Evolutionary conservation across 768 basidiomycete species (phyloP), one percentile per base, ranked within the genome.

Genomic region (Russula earlei): DNA sequence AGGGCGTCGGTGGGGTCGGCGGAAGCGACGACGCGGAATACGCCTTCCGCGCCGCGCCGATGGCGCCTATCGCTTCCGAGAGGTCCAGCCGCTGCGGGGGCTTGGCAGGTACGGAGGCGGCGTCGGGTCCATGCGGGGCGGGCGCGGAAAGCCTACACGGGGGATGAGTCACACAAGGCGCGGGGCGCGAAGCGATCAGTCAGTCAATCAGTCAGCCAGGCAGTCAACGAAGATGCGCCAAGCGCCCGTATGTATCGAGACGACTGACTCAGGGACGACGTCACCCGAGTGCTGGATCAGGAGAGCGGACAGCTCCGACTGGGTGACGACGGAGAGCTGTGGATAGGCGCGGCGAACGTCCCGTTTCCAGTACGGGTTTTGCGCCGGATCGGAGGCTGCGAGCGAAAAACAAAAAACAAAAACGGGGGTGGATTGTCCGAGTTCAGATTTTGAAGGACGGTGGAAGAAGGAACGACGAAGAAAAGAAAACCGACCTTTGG

Each of bases 341-440:
- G 93, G 91, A 70, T 93, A 96, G 34, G 83, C 82, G 49, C 93
- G 83, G 55, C 92, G 84, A 64, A 94, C 88, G 72, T 96, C 93
- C 59, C 93, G 88, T 71, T 95, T 95, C 85, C 87, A 94, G 77
- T 97, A 97, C 54, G 87, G 88, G 69, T 91, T 91, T 74, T 90
- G 79, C 31, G 90, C 90, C 37, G 80, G 80, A 71, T 92, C 90
- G 41, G 89, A 91, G 22, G 88, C 89, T 89, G 60, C 4, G 31
- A 14, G 20, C n/a, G 4, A n/a, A n/a, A n/a, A n/a, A n/a, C n/a
- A n/a, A n/a, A n/a, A n/a, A n/a, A n/a, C n/a, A n/a, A n/a, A n/a
- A n/a, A n/a, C n/a, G n/a, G n/a, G n/a, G n/a, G n/a, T 5, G 15
- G n/a, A 42, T 42, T 5, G 10, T 36, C n/a, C n/a, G n/a, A n/a